A percentile compares a stretch with the other conserved stretches of the same genome.
These are phyloP conservation scores for Afroboletus lepidellus DNA, from an alignment of 1,284 basidiomycete genomes.

Conservation along the genomic window DNA sequence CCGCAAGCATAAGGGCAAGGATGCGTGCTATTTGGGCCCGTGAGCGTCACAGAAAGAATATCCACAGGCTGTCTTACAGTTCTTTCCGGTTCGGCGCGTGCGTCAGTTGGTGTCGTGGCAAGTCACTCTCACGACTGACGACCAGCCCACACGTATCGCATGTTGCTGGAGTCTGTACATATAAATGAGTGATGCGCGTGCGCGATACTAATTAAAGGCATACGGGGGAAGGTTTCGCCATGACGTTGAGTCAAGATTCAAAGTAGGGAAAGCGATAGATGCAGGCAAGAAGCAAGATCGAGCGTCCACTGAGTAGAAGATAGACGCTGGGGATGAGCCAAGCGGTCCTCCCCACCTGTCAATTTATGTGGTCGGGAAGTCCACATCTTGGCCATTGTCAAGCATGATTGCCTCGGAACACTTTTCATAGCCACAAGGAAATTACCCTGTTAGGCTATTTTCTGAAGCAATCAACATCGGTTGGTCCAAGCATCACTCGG, in stretches of 20 bases:
- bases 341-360: neutral
- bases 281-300: neutral
- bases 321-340: neutral
- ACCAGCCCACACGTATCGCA: constrained; percentile 13
- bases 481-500: constrained; percentile 23
- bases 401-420: constrained; percentile 25
- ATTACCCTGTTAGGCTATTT: constrained; percentile 20
- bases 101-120: constrained; percentile 16
- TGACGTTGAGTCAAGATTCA: neutral
- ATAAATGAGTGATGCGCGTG: constrained; percentile 3
- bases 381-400: constrained; percentile 12
- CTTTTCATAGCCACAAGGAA: constrained; percentile 20
- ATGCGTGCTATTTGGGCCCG: constrained; percentile 22
- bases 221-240: constrained; percentile 15
- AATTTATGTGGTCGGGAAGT: constrained; percentile 20
- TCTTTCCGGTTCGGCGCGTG: constrained; percentile 18
- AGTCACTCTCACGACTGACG: constrained; percentile 22
- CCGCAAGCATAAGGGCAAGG: constrained; percentile 28
- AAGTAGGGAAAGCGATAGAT: neutral
- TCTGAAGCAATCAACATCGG: constrained; percentile 20
- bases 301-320: neutral
- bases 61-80: constrained; percentile 11
- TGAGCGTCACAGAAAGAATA: constrained; percentile 7
- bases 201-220: neutral
- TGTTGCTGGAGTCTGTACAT: constrained; percentile 6